Conservation (phyloP, 768 basidiomycete genomes). For the Favolaschia claudopus region DNA sequence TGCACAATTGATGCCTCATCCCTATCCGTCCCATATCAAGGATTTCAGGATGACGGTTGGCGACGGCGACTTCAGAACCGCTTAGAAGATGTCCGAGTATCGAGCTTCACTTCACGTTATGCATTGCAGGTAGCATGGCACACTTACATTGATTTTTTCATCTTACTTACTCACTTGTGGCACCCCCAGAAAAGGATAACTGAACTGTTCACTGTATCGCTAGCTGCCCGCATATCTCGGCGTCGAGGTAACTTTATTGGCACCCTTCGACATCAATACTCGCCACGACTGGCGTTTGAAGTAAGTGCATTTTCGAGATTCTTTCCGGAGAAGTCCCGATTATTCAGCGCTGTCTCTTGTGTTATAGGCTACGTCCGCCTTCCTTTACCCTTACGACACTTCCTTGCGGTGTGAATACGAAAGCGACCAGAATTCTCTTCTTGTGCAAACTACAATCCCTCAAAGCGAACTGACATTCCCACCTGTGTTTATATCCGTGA, state of each 20-base stretch:
- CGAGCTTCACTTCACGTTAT: slow-evolving; percentile 50
- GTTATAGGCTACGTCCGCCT: slow-evolving; percentile 46
- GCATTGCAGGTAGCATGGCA: slow-evolving; percentile 48
- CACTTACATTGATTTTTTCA: slow-evolving; percentile 19
- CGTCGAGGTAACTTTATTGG: slow-evolving; percentile 60
- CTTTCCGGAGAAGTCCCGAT: slow-evolving; percentile 23
- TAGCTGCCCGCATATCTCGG: slow-evolving; percentile 48
- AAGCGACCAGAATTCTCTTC: slow-evolving; percentile 53
- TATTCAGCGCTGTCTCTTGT: slow-evolving; percentile 27
- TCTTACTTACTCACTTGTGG: slow-evolving; percentile 24
- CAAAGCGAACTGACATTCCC: slow-evolving; percentile 40
- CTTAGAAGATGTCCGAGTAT: slow-evolving; percentile 43
- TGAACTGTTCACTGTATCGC: slow-evolving; percentile 50
- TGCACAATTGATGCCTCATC: slow-evolving; percentile 59
- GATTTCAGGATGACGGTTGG: slow-evolving; percentile 33
- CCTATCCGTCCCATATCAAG: slow-evolving; percentile 48
- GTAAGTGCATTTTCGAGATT: slow-evolving; percentile 43
- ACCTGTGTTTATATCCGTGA: slow-evolving; percentile 50
- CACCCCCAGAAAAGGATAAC: slow-evolving; percentile 58
- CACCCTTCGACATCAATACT: slow-evolving; percentile 80
- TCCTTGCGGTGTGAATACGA: slow-evolving; percentile 56
- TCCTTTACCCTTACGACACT: slow-evolving; percentile 50
- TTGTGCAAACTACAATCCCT: slow-evolving; percentile 45
- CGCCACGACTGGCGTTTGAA: slow-evolving; percentile 64
- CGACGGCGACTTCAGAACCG: slow-evolving; percentile 40